phyloP scores from a whole-genome alignment of 495 filamentous ascomycete species.

The Trichoderma parareesei region DNA sequence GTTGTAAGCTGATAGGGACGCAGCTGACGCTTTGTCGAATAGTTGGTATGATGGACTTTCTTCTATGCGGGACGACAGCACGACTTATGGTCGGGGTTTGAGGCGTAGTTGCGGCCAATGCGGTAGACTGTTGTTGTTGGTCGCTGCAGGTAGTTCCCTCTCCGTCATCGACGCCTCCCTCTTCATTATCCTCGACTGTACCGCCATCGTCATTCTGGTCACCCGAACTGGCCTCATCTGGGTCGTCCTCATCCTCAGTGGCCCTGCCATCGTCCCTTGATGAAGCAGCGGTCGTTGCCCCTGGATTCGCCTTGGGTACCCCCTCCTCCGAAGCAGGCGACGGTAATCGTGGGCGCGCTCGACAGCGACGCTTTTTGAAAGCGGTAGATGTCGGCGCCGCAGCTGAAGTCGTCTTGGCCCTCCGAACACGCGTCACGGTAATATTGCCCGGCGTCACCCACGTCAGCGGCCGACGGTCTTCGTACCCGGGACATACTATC shows the following conservation, averaged over 20 bases:
- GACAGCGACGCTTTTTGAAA: background rate
- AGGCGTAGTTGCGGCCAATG: background rate
- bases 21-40: background rate
- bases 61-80: background rate
- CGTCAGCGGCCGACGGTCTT: conserved; percentile 24
- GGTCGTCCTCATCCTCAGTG: background rate
- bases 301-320: background rate
- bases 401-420: background rate
- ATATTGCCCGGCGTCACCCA: conserved; percentile 26
- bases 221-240: too few species aligned
- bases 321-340: background rate
- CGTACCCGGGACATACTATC: conserved; percentile 27
- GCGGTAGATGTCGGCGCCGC: background rate
- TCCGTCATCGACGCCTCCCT: too few species aligned
- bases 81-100: background rate
- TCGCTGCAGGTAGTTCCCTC: too few species aligned
- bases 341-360: background rate
- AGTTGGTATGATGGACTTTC: background rate
- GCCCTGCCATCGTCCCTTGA: background rate
- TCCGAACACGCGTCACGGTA: conserved; percentile 15
- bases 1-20: background rate
- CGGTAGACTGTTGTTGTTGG: too few species aligned
- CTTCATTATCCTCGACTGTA: too few species aligned
- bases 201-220: too few species aligned
- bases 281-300: background rate